Conservation (phyloP, 495 filamentous ascomycete species). For the Penicillium cinerascens region DNA sequence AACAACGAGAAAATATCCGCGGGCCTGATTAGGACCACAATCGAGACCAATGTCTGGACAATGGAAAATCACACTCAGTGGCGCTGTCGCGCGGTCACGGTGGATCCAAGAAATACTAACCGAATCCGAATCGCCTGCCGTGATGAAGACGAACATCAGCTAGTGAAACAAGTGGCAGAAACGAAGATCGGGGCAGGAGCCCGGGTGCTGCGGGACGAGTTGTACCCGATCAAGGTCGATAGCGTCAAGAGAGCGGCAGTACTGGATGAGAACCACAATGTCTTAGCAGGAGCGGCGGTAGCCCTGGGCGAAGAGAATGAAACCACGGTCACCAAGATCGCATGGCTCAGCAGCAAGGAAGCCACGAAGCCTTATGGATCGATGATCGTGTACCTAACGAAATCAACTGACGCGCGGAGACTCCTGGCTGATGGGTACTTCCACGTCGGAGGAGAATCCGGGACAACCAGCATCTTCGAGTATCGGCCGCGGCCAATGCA, state of each 20-base stretch:
- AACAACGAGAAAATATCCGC: slow-evolving; percentile 20
- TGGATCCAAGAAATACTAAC: slow-evolving; percentile 19
- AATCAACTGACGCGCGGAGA: slow-evolving; percentile 19
- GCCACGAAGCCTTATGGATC: slow-evolving; percentile 31
- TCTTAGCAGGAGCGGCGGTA: slow-evolving; percentile 8
- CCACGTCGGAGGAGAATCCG: no score
- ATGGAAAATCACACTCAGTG: slow-evolving; percentile 20
- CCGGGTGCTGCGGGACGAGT: slow-evolving; percentile 29
- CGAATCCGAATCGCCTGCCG: no score
- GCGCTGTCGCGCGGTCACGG: slow-evolving; percentile 29
- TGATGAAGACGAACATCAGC: slow-evolving; percentile 22
- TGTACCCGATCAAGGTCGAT: slow-evolving; percentile 33
- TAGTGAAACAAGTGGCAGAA: slow-evolving; percentile 27
- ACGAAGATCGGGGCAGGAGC: slow-evolving; percentile 15
- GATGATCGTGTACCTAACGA: slow-evolving; percentile 33
- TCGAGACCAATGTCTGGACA: slow-evolving; percentile 26
- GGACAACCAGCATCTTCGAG: no score
- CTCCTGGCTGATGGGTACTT: slow-evolving; percentile 26
- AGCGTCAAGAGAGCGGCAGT: slow-evolving; percentile 30
- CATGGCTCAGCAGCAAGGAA: no score
- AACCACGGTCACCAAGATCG: slow-evolving; percentile 18
- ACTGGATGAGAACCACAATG: slow-evolving; percentile 9
- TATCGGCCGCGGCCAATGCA: no score
- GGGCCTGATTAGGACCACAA: slow-evolving; percentile 20
- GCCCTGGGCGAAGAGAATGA: slow-evolving; percentile 23